Evolutionary conservation across 2,329 filamentous ascomycete species (phyloP), one percentile per base, ranked within the genome.

Genomic region (Ceratocystis huliohia): DNA sequence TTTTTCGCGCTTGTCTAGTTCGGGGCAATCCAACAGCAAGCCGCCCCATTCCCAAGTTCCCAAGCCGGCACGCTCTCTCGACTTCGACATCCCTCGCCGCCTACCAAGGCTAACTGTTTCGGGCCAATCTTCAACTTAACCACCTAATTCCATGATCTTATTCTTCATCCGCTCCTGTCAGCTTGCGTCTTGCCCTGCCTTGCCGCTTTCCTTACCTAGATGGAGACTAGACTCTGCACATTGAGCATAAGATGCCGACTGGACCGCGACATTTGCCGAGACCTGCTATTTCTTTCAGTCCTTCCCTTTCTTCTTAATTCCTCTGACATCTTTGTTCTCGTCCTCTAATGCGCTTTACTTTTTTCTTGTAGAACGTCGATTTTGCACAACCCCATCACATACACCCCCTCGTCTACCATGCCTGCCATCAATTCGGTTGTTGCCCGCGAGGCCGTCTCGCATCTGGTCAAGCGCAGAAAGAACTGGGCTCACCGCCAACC

Each of bases 371-470:
- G 25, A 44, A 46, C 2, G 15, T 37, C 44, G 10, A 13, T 37
- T 45, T 56, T 48, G 7, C 63, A 20, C 69, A 68, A 71, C 69
- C 70, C 67, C 68, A 68, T 65, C 68, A 48, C 65, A 61, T 70
- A 28, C 50, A 22, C 13, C 50, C 50, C 22, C 7, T 53, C 48
- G 7, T 10, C 50, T 73, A 75, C 71, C 75, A 78, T 78, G 77
- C 75, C 76, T 71, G 75, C 74, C 72, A 76, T 78, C 71, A 73
- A 74, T 71, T 70, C 74, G 67, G 69, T 77, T 69, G 74, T 75
- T 69, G 71, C 72, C 71, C 76, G 76, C 71, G 74, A 76, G 71
- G 70, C 72, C 67, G 74, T 73, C 70, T 70, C 75, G 62, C 69
- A 73, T 73, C 73, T 78, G 61, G 72, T 70, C 70, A 78, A 77